phyloP scores from a whole-genome alignment of 2,329 filamentous ascomycete species.

The Paramyrothecium sp. region DNA sequence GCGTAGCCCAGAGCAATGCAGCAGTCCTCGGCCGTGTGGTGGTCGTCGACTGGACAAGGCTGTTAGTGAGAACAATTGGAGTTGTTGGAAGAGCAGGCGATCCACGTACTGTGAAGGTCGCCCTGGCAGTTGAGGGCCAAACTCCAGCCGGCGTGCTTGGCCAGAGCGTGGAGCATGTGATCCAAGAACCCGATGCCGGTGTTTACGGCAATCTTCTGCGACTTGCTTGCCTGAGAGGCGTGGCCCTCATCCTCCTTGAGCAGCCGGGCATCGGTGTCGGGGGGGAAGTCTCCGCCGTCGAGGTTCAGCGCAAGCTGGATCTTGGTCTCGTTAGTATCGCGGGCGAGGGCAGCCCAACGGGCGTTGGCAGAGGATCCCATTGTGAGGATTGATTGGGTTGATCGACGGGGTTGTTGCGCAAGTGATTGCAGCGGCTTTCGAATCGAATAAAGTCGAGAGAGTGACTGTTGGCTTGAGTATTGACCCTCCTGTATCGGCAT shows the following conservation, averaged over 20 bases:
- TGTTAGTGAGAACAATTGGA: conserved; percentile 2
- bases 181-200: conserved; percentile 97
- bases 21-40: conserved; percentile 95
- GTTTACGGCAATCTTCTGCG: conserved; percentile 82
- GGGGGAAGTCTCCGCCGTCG: conserved; percentile 79
- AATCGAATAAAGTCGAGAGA: not conserved
- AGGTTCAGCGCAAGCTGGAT: conserved; percentile 91
- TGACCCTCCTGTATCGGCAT: conserved; percentile 24
- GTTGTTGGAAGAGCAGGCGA: not conserved
- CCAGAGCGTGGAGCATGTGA: conserved; percentile 96
- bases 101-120: conserved; percentile 78
- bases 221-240: conserved; percentile 79
- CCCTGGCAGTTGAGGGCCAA: conserved; percentile 79
- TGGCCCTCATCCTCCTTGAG: conserved; percentile 59
- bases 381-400: not conserved
- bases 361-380: conserved; percentile 27
- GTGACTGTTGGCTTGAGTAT: not conserved
- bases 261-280: conserved; percentile 58
- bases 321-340: conserved; percentile 97
- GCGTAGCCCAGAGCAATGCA: conserved; percentile 87
- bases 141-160: conserved; percentile 96
- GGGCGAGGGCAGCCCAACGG: conserved; percentile 76
- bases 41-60: conserved; percentile 75
- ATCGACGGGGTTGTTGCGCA: not conserved
- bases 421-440: conserved; percentile 7